These are phyloP conservation scores for Aspergillus haitiensis DNA, from an alignment of 495 filamentous ascomycete species.

Conservation along the genomic window DNA sequence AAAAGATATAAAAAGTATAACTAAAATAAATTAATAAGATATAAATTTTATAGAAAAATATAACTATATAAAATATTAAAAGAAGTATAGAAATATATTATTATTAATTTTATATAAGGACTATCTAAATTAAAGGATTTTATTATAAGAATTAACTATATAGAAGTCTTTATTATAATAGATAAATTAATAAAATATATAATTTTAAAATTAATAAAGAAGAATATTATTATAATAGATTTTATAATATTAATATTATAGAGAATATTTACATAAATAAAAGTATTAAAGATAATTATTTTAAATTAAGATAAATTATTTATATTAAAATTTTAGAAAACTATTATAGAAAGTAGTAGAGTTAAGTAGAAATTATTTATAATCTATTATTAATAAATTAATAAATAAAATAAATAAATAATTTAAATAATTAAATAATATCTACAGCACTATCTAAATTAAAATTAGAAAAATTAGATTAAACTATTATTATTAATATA, in stretches of 20 bases:
- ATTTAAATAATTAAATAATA: background rate
- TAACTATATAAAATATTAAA: background rate
- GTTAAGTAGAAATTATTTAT: background rate
- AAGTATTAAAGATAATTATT: background rate
- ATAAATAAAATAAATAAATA: background rate
- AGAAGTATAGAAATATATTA: slow-evolving; percentile 1
- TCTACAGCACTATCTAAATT: background rate
- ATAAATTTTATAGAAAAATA: slow-evolving; percentile 2
- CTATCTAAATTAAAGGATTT: slow-evolving; percentile 1
- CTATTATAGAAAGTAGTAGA: background rate
- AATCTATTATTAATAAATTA: slow-evolving; percentile 1
- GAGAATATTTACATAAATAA: background rate
- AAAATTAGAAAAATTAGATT: slow-evolving; percentile 7
- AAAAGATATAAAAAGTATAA: slow-evolving; percentile 4
- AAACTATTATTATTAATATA: slow-evolving; percentile 5
- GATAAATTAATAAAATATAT: slow-evolving; percentile 4
- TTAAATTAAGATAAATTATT: background rate
- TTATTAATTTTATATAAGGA: slow-evolving; percentile 7
- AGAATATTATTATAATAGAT: background rate
- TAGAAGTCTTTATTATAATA: background rate
- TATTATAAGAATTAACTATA: slow-evolving; percentile 7
- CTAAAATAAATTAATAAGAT: slow-evolving; percentile 4
- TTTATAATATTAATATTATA: slow-evolving; percentile 1
- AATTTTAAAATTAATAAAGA: slow-evolving; percentile 1
- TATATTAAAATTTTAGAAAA: slow-evolving; percentile 3